Conservation (phyloP, 345 rosid species). For the Ceriops decandra region DNA sequence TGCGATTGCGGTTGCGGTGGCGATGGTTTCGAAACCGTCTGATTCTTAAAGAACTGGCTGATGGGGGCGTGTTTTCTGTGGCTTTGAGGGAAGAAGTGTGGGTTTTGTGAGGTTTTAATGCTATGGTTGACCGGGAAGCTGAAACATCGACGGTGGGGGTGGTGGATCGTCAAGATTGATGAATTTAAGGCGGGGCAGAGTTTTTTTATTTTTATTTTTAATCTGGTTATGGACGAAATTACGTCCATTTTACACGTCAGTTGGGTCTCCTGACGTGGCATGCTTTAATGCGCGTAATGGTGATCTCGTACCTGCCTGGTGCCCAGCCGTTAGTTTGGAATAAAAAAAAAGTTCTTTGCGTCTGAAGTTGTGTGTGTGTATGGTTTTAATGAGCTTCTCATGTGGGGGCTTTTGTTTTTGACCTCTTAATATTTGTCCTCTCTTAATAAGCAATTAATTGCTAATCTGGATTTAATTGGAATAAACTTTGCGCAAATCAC, state of each 20-base stretch:
- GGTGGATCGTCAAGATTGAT: constrained; percentile 1
- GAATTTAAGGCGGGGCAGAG: constrained; percentile 40
- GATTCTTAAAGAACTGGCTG: no score
- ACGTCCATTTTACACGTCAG: neutral
- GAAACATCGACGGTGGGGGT: no score
- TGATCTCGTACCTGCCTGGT: neutral
- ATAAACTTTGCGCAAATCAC: no score
- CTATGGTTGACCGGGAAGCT: no score
- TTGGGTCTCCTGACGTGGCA: neutral
- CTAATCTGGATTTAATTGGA: no score
- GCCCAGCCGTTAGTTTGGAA: no score
- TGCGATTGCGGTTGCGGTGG: constrained; percentile 9
- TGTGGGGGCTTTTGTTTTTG: constrained; percentile 37
- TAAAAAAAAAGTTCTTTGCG: no score
- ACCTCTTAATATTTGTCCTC: no score
- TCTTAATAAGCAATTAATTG: no score
- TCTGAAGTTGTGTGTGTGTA: no score
- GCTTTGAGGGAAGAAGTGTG: neutral
- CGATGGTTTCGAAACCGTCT: neutral
- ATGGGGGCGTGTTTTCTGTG: neutral
- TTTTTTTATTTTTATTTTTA: neutral
- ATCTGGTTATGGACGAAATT: neutral
- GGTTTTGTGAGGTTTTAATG: constrained; percentile 11
- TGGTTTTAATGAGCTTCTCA: neutral
- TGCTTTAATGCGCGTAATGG: neutral